Base-by-base conservation (phyloP, 2,329 filamentous ascomycete species). In the Sporothrix mexicana region DNA sequence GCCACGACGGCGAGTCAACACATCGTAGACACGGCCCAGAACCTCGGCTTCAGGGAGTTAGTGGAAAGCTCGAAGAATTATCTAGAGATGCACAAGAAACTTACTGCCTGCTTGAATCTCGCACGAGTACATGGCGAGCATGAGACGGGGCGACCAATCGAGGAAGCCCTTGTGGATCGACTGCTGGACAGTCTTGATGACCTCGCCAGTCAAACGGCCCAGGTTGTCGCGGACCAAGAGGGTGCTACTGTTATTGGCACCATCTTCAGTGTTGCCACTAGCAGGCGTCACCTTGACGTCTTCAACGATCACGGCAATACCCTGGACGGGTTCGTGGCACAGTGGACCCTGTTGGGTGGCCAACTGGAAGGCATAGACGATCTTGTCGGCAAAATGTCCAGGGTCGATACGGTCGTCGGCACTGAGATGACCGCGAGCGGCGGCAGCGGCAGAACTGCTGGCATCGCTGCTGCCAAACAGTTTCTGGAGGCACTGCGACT, bases 71-170 rank as follows among this genome's bases (percentile, higher is more conserved):
- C 25, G n/a, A 69, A 43, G 64, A 25, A 23, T 12, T 12, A 55
- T 17, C 7, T 55, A 51, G 30, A 13, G 30, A 36, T n/a, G 30
- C 30, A 36, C 30, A 4, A 41, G 53, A 23, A 30, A 83, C 88
- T 80, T 86, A 92, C 90, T 95, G 25, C 93, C 95, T 43, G 95
- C 94, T 86, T 98, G 96, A 78, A 99, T 98, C 80, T 98, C 96
- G 80, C 95, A 97, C 72, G 90, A 94, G 84, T 99, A 99, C 94
- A 98, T 98, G 69, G 96, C 96, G 61, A 99, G 89, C 84, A 98
- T 90, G 77, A 99, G 88, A n/a, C 96, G 91, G 0, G 96, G 93
- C 53, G 92, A 95, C 96, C 96, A 99, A 85, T 98, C 96, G 20
- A 98, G 85, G 85, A 98, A 97, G 25, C 91, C 95, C 75, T 91